A percentile compares a stretch with the other conserved stretches of the same genome.
phyloP scores from a whole-genome alignment of 163 green algal species.

The Chlamydomonas reinhardtii region DNA sequence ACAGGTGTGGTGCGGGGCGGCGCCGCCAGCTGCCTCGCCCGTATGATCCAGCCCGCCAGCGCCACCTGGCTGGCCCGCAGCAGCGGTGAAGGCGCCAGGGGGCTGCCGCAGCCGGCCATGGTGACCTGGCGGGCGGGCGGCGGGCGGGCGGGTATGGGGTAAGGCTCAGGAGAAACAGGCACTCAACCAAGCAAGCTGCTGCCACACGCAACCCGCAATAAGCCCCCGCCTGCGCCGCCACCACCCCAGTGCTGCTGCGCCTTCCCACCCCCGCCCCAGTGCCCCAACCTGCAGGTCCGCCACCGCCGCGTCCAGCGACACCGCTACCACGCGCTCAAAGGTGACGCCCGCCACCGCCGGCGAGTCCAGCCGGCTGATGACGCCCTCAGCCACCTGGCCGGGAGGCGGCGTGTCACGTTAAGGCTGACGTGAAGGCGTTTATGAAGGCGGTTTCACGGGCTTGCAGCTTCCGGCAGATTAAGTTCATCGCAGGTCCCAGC shows the following conservation, averaged over 20 bases:
- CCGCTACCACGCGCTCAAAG: slow-evolving; percentile 48
- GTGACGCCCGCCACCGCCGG: slow-evolving; percentile 23
- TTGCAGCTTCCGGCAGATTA: too few species aligned
- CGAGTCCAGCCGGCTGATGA: slow-evolving; percentile 3
- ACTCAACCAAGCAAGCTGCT: too few species aligned
- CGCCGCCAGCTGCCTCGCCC: slow-evolving; percentile 57
- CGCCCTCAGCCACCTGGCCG: slow-evolving; percentile 19
- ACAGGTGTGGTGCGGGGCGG: slow-evolving; percentile 14
- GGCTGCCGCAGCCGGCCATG: slow-evolving; percentile 17
- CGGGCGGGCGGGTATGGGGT: neutral
- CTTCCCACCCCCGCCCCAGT: neutral
- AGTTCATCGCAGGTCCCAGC: too few species aligned
- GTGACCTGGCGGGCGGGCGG: neutral
- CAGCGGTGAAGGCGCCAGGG: slow-evolving; percentile 2
- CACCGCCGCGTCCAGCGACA: slow-evolving; percentile 25
- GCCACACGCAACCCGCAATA: too few species aligned
- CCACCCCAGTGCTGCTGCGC: neutral
- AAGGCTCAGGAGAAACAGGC: too few species aligned
- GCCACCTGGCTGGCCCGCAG: slow-evolving; percentile 45
- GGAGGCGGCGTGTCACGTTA: too few species aligned
- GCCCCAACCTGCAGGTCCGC: slow-evolving; percentile 15
- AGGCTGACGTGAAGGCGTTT: too few species aligned
- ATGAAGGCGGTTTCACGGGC: too few species aligned
- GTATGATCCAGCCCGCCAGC: slow-evolving; percentile 59
- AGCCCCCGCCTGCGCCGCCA: too few species aligned